Percentiles rank a stretch among this genome's conserved stretches.
These are phyloP conservation scores for Backusella parvicylindrica DNA, from an alignment of 192 early-diverging fungal genomes.

Conservation along the genomic window DNA sequence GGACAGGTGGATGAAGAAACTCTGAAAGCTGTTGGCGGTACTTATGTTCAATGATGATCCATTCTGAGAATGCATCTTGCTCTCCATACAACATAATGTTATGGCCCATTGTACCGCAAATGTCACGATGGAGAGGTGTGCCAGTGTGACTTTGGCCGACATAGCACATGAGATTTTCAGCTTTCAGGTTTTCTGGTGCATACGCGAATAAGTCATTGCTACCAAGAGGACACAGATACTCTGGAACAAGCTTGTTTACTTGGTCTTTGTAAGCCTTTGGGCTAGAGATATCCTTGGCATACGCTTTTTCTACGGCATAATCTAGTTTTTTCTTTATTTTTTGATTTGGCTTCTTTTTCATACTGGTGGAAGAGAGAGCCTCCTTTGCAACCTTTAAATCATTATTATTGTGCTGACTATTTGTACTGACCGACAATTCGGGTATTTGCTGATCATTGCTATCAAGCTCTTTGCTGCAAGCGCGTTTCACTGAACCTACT, in stretches of 20 bases:
- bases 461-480: not conserved
- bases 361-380: not conserved
- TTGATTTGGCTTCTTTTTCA: not conserved
- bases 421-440: not conserved
- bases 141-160: slow-evolving; percentile 23
- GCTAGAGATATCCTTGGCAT: slow-evolving; percentile 27
- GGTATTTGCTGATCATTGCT: not conserved
- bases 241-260: slow-evolving; percentile 11
- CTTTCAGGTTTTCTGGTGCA: slow-evolving; percentile 13
- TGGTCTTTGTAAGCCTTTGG: slow-evolving; percentile 7
- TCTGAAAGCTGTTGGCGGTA: not conserved
- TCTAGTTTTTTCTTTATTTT: not conserved
- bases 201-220: slow-evolving; percentile 16
- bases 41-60: slow-evolving; percentile 12
- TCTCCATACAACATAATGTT: slow-evolving; percentile 29
- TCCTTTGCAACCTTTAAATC: not conserved
- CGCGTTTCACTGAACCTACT: not conserved
- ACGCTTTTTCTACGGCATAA: not conserved
- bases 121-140: slow-evolving; percentile 21
- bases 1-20: not conserved
- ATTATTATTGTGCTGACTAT: no score
- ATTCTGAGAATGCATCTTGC: slow-evolving; percentile 13
- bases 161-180: slow-evolving; percentile 36
- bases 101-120: slow-evolving; percentile 34
- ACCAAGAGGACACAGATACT: slow-evolving; percentile 18